A percentile compares a stretch with the other conserved stretches of the same genome.
Evolutionary conservation across 164 flowering plant genomes (phyloP).

Genomic region (Chloranthus sessilifolius): DNA sequence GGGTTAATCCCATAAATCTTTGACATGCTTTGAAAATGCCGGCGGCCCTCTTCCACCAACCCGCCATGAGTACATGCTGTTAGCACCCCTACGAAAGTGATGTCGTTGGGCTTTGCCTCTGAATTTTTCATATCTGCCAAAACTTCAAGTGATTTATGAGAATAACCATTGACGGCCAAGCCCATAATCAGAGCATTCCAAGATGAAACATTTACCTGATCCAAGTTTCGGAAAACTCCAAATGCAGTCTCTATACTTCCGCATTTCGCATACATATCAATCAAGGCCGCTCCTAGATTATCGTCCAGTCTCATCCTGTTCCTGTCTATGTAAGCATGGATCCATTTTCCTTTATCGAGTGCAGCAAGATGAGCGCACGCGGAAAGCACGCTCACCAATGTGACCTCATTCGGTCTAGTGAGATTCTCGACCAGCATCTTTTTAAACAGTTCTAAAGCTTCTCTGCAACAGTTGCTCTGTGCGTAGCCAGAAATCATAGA

Average conservation of each 20-base stretch:
- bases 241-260: constrained; percentile 29
- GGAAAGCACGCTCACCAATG: constrained; percentile 21
- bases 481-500: constrained; percentile 26
- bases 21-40: constrained; percentile 16
- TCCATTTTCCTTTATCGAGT: constrained; percentile 24
- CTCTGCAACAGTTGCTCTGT: constrained; percentile 12
- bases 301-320: constrained; percentile 8
- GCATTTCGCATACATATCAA: constrained; percentile 90
- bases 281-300: constrained; percentile 60
- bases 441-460: constrained; percentile 19
- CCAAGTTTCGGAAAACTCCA: constrained; percentile 17
- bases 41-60: constrained; percentile 24
- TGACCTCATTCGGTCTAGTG: constrained; percentile 22
- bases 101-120: constrained; percentile 15
- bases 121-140: constrained; percentile 17
- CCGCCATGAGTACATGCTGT: constrained; percentile 31
- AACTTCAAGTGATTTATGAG: constrained; percentile 14
- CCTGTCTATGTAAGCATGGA: constrained; percentile 22
- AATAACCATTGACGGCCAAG: constrained; percentile 21
- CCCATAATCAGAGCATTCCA: constrained; percentile 29
- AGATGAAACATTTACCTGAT: constrained; percentile 16
- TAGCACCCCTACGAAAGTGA: constrained; percentile 26
- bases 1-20: constrained; percentile 16
- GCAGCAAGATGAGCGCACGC: constrained; percentile 19
- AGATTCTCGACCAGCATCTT: constrained; percentile 11